Conservation (phyloP, 164 flowering plant genomes). For the Berberis vulgaris region DNA sequence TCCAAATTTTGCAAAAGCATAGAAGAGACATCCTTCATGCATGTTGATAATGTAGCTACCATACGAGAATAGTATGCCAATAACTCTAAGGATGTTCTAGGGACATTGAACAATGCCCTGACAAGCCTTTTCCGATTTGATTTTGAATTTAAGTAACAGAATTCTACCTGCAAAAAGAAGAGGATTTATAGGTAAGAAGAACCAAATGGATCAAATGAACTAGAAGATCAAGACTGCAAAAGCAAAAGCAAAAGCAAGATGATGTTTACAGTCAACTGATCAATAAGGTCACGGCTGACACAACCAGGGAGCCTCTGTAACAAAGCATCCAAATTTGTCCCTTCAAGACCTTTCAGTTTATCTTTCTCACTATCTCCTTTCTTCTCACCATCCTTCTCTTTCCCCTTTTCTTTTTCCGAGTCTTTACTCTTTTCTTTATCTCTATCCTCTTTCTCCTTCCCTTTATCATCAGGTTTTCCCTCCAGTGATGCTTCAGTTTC, state of each 20-base stretch:
- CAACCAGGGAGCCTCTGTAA: slow-evolving; percentile 93
- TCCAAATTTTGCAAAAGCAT: slow-evolving; percentile 82
- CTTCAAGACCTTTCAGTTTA: slow-evolving; percentile 73
- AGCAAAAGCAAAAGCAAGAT: slow-evolving; percentile 1
- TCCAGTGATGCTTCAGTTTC: slow-evolving; percentile 44
- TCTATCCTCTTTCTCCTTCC: slow-evolving; percentile 67
- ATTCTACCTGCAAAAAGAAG: slow-evolving; percentile 64
- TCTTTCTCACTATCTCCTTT: slow-evolving; percentile 83
- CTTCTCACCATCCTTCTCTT: slow-evolving; percentile 62
- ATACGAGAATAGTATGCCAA: slow-evolving; percentile 91
- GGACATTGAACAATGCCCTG: slow-evolving; percentile 88
- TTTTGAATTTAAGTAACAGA: slow-evolving; percentile 93
- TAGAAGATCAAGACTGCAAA: slow-evolving; percentile 2
- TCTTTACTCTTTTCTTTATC: slow-evolving; percentile 65
- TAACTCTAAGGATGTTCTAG: slow-evolving; percentile 90
- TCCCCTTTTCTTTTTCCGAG: slow-evolving; percentile 64
- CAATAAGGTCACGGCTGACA: slow-evolving; percentile 97
- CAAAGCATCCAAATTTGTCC: slow-evolving; percentile 75
- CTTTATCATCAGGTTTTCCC: slow-evolving; percentile 54
- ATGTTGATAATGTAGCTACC: slow-evolving; percentile 94
- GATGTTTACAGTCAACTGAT: slow-evolving; percentile 73
- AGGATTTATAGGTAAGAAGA: neutral
- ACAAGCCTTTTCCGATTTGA: slow-evolving; percentile 82
- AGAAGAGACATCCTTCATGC: slow-evolving; percentile 90
- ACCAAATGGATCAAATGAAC: neutral